phyloP scores from a whole-genome alignment of 163 green algal genomes.

The Scenedesmus sp. region DNA sequence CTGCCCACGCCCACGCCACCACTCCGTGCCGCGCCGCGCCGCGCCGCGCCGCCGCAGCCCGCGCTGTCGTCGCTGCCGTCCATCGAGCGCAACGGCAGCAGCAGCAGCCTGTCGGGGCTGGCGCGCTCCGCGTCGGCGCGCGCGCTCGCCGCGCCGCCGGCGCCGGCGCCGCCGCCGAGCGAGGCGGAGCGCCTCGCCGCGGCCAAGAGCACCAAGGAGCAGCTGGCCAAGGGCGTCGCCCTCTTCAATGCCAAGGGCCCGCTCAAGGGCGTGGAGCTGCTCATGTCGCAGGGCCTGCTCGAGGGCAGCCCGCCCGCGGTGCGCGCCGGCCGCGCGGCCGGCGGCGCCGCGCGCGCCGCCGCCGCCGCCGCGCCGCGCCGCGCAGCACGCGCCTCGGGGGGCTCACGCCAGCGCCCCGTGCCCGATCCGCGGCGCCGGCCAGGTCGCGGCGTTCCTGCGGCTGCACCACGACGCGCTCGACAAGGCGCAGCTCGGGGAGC shows the following conservation, averaged over 20 bases:
- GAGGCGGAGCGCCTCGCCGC: constrained; percentile 73
- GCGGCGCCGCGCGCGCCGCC: no score
- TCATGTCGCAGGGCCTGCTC: constrained; percentile 68
- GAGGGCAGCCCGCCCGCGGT: constrained; percentile 68
- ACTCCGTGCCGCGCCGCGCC: no score
- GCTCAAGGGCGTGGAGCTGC: constrained; percentile 77
- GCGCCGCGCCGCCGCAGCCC: no score
- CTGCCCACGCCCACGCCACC: no score
- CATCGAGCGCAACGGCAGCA: constrained; percentile 27
- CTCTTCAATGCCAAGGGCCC: constrained; percentile 90
- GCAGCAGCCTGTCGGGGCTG: constrained; percentile 20
- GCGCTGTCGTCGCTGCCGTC: constrained; percentile 25
- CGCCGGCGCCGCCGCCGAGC: no score
- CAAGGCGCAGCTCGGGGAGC: constrained; percentile 89
- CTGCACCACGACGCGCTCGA: constrained; percentile 77
- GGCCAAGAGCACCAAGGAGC: constrained; percentile 80
- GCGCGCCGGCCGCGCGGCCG: not conserved
- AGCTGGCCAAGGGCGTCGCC: constrained; percentile 75
- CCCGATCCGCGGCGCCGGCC: not conserved
- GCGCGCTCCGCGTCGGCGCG: no score
- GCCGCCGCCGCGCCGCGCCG: no score
- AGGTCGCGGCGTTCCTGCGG: constrained; percentile 80
- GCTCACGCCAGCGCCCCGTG: no score
- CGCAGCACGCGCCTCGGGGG: no score
- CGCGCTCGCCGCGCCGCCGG: no score